Evolutionary conservation across 1,284 basidiomycete species (phyloP).

Genomic region (Apiotrichum porosum): DNA sequence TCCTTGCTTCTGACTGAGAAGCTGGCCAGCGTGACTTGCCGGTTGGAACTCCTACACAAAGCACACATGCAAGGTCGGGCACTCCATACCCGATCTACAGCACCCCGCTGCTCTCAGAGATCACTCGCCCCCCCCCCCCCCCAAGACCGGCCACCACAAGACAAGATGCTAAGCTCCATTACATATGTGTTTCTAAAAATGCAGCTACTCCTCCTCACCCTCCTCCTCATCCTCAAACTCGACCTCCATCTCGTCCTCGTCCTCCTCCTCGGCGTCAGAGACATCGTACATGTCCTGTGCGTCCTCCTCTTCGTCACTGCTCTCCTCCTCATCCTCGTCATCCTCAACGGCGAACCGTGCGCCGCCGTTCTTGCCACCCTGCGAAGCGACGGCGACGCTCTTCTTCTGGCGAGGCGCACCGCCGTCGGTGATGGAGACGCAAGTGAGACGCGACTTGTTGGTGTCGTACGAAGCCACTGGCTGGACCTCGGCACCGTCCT

Average conservation of each 20-base stretch:
- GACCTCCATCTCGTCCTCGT: slow-evolving; percentile 19
- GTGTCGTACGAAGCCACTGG: slow-evolving; percentile 70
- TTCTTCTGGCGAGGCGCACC: slow-evolving; percentile 47
- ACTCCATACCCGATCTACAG: no score
- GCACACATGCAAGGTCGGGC: no score
- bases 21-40: no score
- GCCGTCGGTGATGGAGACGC: slow-evolving; percentile 61
- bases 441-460: slow-evolving; percentile 76
- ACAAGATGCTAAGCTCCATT: no score
- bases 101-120: no score
- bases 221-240: slow-evolving; percentile 20
- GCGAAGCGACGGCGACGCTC: slow-evolving; percentile 37
- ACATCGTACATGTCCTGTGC: slow-evolving; percentile 22
- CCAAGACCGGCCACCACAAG: no score
- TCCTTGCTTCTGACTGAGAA: no score
- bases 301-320: slow-evolving; percentile 22
- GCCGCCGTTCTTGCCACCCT: slow-evolving; percentile 22
- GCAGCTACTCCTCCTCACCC: slow-evolving; percentile 24
- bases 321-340: slow-evolving; percentile 30
- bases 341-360: slow-evolving; percentile 24
- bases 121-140: no score
- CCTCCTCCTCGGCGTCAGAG: slow-evolving; percentile 13
- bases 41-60: no score
- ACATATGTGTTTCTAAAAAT: no score
- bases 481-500: slow-evolving; percentile 15